Percentiles rank a stretch among this genome's conserved stretches.
phyloP scores from a whole-genome alignment of 768 basidiomycete genomes.

The Cystoderma amianthinum region DNA sequence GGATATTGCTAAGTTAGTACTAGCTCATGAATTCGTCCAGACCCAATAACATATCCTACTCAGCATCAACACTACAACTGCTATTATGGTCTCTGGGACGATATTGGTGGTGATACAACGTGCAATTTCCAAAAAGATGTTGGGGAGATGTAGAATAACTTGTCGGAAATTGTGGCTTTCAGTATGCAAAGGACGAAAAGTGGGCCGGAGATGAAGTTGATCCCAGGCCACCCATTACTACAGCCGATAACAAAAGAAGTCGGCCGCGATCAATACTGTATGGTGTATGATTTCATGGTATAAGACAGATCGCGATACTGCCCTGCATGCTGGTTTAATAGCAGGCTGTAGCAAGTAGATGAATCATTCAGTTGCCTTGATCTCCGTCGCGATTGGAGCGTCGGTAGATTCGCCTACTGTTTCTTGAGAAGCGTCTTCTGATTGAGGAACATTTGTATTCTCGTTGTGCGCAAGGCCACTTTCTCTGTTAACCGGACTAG shows the following conservation, averaged over 20 bases:
- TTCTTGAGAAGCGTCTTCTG: conserved; percentile 10
- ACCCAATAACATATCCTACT: conserved; percentile 3
- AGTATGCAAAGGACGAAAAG: conserved; percentile 11
- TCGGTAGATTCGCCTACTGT: conserved; percentile 2
- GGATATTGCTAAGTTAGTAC: background rate
- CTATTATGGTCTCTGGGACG: conserved; percentile 9
- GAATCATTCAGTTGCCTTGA: background rate
- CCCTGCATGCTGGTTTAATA: too few relatives aligned
- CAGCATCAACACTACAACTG: conserved; percentile 6
- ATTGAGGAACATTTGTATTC: conserved; percentile 20
- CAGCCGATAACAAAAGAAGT: background rate
- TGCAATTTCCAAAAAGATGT: conserved; percentile 29
- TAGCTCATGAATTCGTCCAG: background rate
- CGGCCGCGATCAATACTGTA: conserved; percentile 1
- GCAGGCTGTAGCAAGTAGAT: too few relatives aligned
- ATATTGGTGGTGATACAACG: conserved; percentile 24
- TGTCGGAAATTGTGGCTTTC: conserved; percentile 8
- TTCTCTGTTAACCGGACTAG: conserved; percentile 62
- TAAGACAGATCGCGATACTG: background rate
- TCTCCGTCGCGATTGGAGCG: too few relatives aligned
- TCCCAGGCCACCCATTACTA: conserved; percentile 2
- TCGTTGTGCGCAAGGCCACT: conserved; percentile 38
- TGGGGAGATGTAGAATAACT: conserved; percentile 24
- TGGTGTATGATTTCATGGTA: conserved; percentile 1
- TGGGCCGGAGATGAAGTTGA: background rate